Evolutionary conservation across 345 rosid genomes (phyloP).

Genomic region (Sisymbrium altissimum): DNA sequence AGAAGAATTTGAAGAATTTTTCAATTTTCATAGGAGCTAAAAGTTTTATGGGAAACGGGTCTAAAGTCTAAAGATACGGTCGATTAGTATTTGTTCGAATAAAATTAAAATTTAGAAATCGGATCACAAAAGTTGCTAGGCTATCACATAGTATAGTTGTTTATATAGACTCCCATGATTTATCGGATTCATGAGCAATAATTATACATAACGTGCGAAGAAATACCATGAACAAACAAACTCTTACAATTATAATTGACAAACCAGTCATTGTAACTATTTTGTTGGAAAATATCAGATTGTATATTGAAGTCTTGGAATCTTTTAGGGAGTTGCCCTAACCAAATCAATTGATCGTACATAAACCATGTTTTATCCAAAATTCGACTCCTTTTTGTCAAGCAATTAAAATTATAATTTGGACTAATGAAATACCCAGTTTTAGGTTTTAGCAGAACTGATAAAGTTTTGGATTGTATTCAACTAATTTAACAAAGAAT

Average conservation of each 20-base stretch:
- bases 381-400: neutral
- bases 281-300: neutral
- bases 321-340: neutral
- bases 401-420: neutral
- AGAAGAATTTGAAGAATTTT: neutral
- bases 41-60: slow-evolving; percentile 13
- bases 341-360: neutral
- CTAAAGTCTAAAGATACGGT: slow-evolving; percentile 14
- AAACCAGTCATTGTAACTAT: neutral
- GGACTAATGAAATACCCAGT: neutral
- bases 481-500: neutral
- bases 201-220: neutral
- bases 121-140: slow-evolving; percentile 7
- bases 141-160: slow-evolving; percentile 5
- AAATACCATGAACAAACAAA: neutral
- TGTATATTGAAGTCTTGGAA: neutral
- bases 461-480: neutral
- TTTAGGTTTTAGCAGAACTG: neutral
- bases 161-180: neutral
- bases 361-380: neutral
- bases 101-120: slow-evolving; percentile 1
- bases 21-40: slow-evolving; percentile 5
- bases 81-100: neutral
- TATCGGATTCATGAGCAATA: slow-evolving; percentile 12
- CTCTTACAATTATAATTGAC: too few species aligned